Evolutionary conservation across 2,329 filamentous ascomycete species (phyloP).

Genomic region (Onygenales sp.): DNA sequence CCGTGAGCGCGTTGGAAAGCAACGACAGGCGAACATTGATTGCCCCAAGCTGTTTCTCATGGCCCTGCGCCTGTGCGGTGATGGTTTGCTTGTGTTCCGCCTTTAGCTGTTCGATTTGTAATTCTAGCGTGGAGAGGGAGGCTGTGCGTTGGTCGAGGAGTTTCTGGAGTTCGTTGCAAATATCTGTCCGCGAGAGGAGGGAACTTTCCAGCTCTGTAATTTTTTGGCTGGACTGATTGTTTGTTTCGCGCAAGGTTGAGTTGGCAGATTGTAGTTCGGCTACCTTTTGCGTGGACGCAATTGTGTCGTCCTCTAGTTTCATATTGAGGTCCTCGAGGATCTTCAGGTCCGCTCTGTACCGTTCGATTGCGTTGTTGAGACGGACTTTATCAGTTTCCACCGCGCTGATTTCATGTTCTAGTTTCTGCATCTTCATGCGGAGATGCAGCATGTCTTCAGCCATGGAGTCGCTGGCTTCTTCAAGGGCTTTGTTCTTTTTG

Average conservation of each 20-base stretch:
- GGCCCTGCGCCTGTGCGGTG: constrained; percentile 16
- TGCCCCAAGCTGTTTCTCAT: constrained; percentile 26
- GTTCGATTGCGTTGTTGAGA: constrained; percentile 33
- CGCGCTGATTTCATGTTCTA: constrained; percentile 32
- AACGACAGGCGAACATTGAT: constrained; percentile 34
- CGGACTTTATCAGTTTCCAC: constrained; percentile 33
- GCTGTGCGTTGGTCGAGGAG: constrained; percentile 26
- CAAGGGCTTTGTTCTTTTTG: constrained; percentile 27
- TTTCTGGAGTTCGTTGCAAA: constrained; percentile 25
- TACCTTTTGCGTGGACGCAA: constrained; percentile 21
- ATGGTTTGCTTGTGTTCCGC: constrained; percentile 20
- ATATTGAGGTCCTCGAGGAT: constrained; percentile 34
- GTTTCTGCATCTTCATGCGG: constrained; percentile 33
- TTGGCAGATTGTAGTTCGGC: constrained; percentile 26
- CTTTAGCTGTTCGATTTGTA: constrained; percentile 25
- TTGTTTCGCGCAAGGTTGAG: constrained; percentile 28
- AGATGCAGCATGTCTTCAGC: constrained; percentile 36
- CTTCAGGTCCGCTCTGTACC: constrained; percentile 35
- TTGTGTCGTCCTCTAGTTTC: constrained; percentile 29
- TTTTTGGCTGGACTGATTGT: constrained; percentile 20
- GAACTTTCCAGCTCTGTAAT: constrained; percentile 26
- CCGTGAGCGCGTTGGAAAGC: constrained; percentile 30
- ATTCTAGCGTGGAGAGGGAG: constrained; percentile 26
- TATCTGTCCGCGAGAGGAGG: constrained; percentile 23
- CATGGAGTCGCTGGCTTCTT: constrained; percentile 32